Evolutionary conservation across 129 eudicot genomes (phyloP).

Genomic region (Artemisia argyi): DNA sequence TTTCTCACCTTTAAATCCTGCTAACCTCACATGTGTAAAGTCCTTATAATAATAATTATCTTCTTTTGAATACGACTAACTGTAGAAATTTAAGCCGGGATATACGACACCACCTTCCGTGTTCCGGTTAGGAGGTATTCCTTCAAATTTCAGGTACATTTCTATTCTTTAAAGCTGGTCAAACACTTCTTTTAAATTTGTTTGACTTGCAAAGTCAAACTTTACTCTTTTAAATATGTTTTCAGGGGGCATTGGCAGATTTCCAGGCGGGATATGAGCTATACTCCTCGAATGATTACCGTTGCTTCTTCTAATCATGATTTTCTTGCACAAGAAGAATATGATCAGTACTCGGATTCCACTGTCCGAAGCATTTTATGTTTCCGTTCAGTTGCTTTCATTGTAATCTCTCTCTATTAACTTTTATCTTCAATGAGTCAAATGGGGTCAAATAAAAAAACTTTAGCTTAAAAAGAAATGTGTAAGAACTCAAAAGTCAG

Average conservation of each 20-base stretch:
- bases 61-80: slow-evolving; percentile 12
- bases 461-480: neutral
- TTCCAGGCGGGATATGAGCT: slow-evolving; percentile 52
- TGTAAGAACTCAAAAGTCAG: no score
- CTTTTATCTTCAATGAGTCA: neutral
- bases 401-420: slow-evolving; percentile 28
- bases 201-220: slow-evolving; percentile 6
- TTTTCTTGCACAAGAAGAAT: slow-evolving; percentile 40
- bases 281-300: slow-evolving; percentile 40
- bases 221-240: neutral
- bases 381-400: slow-evolving; percentile 32
- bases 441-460: neutral
- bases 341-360: slow-evolving; percentile 37
- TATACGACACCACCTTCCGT: slow-evolving; percentile 87
- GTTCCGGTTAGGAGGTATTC: slow-evolving; percentile 58
- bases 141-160: slow-evolving; percentile 73
- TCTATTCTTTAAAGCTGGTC: slow-evolving; percentile 1
- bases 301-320: slow-evolving; percentile 52
- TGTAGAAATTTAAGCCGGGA: slow-evolving; percentile 87
- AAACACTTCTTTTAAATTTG: neutral
- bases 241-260: slow-evolving; percentile 90
- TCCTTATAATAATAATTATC: neutral
- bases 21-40: neutral
- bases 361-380: slow-evolving; percentile 40
- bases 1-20: slow-evolving; percentile 1